A percentile compares a stretch with the other conserved stretches of the same genome.
phyloP scores from a whole-genome alignment of 106 monocot genomes.

The Acorus gramineus region DNA sequence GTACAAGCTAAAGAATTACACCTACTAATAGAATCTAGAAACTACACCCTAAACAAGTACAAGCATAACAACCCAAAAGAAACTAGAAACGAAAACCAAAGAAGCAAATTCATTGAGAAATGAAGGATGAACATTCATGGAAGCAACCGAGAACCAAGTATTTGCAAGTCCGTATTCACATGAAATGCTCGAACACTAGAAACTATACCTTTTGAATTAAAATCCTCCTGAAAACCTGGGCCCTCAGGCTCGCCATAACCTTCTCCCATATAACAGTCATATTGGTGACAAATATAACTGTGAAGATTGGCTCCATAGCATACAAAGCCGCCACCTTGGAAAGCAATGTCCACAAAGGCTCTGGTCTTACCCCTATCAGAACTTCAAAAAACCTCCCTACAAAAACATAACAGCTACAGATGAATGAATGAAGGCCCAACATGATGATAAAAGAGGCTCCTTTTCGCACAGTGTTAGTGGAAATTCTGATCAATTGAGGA shows the following conservation, averaged over 20 bases:
- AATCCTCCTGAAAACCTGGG: constrained; percentile 77
- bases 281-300: constrained; percentile 70
- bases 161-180: no score
- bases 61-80: no score
- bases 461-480: no score
- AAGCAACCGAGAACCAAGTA: no score
- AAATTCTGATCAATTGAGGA: no score
- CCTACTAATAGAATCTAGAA: no score
- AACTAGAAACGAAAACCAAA: no score
- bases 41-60: no score
- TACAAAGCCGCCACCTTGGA: constrained; percentile 74
- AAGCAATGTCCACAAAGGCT: constrained; percentile 58
- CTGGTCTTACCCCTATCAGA: constrained; percentile 69
- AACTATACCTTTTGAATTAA: constrained; percentile 70
- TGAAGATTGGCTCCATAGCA: constrained; percentile 78
- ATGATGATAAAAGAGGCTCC: not conserved
- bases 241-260: constrained; percentile 74
- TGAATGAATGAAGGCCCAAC: not conserved
- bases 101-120: no score
- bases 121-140: no score
- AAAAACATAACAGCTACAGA: not conserved
- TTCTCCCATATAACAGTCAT: constrained; percentile 92
- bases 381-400: constrained; percentile 90
- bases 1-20: no score
- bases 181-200: no score